Base-by-base conservation (phyloP, 768 basidiomycete genomes). In the Dentipellis fragilis region DNA sequence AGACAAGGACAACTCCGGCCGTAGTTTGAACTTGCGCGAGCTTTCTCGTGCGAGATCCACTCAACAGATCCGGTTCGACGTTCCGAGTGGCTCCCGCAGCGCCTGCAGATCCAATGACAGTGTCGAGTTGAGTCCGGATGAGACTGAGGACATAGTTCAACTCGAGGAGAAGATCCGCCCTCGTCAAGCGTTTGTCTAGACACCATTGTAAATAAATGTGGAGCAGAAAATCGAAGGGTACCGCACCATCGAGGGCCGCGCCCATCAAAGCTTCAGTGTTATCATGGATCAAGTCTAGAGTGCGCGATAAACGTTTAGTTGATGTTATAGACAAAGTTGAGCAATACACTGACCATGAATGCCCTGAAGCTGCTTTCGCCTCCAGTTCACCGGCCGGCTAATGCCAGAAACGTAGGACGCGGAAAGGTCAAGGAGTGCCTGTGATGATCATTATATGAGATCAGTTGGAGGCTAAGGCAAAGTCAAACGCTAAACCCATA, bases 331-430 rank as follows among this genome's bases (percentile, higher is more conserved):
- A 29, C 29, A 29, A 6, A 29, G 29, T 3, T 29, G 29, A 38
- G 19, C 16, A 19, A 8, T 7, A 11, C 7, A 36, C 46, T 29
- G 16, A 55, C 54, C 54, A 36, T 55, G 54, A n/a, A 55, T 21
- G 10, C 54, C 54, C 23, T 55, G 46, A 19, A 55, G 46, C 22
- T 55, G 54, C 54, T 55, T 55, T 29, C 46, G 22, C 14, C 54
- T 47, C 54, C 54, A 55, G 10, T 23, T 42, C 10, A 38, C 19
- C 16, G 54, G 54, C 9, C 54, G 54, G 37, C 34, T 55, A 46
- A 49, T 29, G n/a, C 54, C 54, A 10, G 54, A 37, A n/a, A 37
- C 35, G 21, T 46, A 55, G 17, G 45, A 19, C 7, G 17, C 46
- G 48, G 29, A 34, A 6, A 55, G 47, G 19, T 55, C 40, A 29